A percentile compares a stretch with the other conserved stretches of the same genome.
phyloP scores from a whole-genome alignment of 768 basidiomycete species.

The Pleurotus eryngii region DNA sequence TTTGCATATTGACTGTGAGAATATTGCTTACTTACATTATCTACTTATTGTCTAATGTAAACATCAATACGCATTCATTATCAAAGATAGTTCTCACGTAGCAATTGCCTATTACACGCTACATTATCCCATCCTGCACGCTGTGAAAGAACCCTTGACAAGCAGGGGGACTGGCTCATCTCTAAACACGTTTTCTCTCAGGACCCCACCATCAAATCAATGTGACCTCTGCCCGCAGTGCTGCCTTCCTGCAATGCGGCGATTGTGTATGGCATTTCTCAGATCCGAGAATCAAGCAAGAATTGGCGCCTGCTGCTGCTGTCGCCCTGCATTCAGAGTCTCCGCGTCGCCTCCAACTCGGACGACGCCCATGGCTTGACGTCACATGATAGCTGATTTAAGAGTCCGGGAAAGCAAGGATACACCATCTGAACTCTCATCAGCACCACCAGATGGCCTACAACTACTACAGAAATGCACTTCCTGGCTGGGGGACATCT shows the following conservation, averaged over 20 bases:
- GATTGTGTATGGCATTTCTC: too few species aligned
- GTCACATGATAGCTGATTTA: constrained; percentile 12
- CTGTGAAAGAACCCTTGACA: too few species aligned
- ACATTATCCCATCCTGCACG: too few species aligned
- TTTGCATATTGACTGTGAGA: too few species aligned
- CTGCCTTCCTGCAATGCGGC: too few species aligned
- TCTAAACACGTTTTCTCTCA: constrained; percentile 5
- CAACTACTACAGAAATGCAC: constrained; percentile 23
- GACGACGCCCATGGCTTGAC: neutral
- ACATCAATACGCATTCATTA: too few species aligned
- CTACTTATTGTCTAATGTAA: too few species aligned
- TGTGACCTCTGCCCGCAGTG: neutral
- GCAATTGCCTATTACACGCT: too few species aligned
- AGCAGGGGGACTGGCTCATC: constrained; percentile 8
- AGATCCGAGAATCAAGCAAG: too few species aligned
- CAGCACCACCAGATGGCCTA: constrained; percentile 22
- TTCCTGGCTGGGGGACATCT: constrained; percentile 36
- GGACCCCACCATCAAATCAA: neutral
- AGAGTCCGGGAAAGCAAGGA: constrained; percentile 5
- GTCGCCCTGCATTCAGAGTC: neutral
- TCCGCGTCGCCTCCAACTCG: neutral
- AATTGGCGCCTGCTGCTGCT: too few species aligned
- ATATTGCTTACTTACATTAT: too few species aligned
- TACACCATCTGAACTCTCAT: constrained; percentile 11
- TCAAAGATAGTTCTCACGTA: too few species aligned